Evolutionary conservation across 2,329 filamentous ascomycete species (phyloP).

Genomic region (Curvularia lunata): DNA sequence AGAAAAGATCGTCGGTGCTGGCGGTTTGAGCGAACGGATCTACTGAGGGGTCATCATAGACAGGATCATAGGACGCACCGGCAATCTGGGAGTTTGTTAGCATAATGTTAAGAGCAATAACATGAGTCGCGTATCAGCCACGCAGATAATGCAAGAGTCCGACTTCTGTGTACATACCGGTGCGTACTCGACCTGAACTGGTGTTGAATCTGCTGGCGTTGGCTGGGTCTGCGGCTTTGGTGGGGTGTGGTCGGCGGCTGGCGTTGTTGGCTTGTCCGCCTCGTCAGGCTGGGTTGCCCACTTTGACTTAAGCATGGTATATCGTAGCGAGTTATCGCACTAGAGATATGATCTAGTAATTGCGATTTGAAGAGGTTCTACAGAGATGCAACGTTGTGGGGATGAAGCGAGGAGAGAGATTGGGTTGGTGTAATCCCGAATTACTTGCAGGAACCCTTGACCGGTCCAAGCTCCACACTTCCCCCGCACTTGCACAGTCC

Average conservation of each 20-base stretch:
- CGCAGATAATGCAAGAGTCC: not conserved
- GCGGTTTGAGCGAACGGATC: constrained; percentile 59
- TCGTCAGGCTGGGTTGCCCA: constrained; percentile 38
- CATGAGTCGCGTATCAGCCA: not conserved
- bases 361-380: not conserved
- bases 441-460: constrained; percentile 15
- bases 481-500: constrained; percentile 15
- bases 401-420: constrained; percentile 3
- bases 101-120: constrained; percentile 8
- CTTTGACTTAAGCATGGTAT: constrained; percentile 41
- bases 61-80: constrained; percentile 36
- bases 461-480: constrained; percentile 11
- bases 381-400: constrained; percentile 1
- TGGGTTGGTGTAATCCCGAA: constrained; percentile 1
- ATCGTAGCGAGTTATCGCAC: not conserved
- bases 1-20: constrained; percentile 59
- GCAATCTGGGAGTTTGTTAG: constrained; percentile 19
- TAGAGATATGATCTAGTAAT: constrained; percentile 5
- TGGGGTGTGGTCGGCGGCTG: constrained; percentile 4
- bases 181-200: constrained; percentile 20
- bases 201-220: constrained; percentile 16
- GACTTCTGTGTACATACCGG: not conserved
- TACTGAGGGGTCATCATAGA: constrained; percentile 38
- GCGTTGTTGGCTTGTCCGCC: constrained; percentile 12
- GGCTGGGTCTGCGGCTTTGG: not conserved